Percentiles rank a stretch among this genome's conserved stretches.
Conservation (phyloP, 2,329 filamentous ascomycete genomes). For the Teratosphaeria destructans region DNA sequence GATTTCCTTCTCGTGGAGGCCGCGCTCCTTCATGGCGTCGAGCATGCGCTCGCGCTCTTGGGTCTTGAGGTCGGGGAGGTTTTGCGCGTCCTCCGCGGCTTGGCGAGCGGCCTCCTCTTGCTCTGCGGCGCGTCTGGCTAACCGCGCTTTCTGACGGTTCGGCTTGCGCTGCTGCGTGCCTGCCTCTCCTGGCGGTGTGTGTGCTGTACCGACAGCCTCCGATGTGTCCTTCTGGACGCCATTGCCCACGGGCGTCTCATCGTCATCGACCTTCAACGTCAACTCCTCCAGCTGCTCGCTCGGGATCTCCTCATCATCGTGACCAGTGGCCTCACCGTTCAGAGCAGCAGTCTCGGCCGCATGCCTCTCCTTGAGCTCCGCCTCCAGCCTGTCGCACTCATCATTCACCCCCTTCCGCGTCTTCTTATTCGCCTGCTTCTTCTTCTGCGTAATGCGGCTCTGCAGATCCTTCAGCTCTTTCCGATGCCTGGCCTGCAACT, state of each 20-base stretch:
- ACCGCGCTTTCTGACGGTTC: slow-evolving; percentile 82
- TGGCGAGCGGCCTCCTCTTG: slow-evolving; percentile 57
- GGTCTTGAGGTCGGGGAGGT: slow-evolving; percentile 61
- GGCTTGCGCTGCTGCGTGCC: slow-evolving; percentile 51
- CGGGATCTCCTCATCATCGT: slow-evolving; percentile 6
- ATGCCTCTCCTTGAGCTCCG: slow-evolving; percentile 46
- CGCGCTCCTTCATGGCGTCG: slow-evolving; percentile 51
- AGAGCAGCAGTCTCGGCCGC: slow-evolving; percentile 39
- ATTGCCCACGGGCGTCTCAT: neutral
- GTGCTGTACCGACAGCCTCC: neutral
- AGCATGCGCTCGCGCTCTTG: slow-evolving; percentile 63
- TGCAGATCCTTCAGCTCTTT: slow-evolving; percentile 85
- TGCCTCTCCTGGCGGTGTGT: neutral
- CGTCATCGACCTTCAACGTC: slow-evolving; percentile 10
- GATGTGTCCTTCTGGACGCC: neutral
- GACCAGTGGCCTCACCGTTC: slow-evolving; percentile 23
- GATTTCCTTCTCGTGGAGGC: slow-evolving; percentile 66
- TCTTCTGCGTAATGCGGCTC: slow-evolving; percentile 80
- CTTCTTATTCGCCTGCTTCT: slow-evolving; percentile 88
- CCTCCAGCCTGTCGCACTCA: slow-evolving; percentile 50
- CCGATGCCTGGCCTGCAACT: slow-evolving; percentile 67
- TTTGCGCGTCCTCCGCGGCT: slow-evolving; percentile 65
- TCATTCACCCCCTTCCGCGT: slow-evolving; percentile 51
- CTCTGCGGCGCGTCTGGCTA: slow-evolving; percentile 81
- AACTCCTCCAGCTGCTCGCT: slow-evolving; percentile 13